Conservation (phyloP, 2,329 filamentous ascomycete species). For the Fusarium setosum region DNA sequence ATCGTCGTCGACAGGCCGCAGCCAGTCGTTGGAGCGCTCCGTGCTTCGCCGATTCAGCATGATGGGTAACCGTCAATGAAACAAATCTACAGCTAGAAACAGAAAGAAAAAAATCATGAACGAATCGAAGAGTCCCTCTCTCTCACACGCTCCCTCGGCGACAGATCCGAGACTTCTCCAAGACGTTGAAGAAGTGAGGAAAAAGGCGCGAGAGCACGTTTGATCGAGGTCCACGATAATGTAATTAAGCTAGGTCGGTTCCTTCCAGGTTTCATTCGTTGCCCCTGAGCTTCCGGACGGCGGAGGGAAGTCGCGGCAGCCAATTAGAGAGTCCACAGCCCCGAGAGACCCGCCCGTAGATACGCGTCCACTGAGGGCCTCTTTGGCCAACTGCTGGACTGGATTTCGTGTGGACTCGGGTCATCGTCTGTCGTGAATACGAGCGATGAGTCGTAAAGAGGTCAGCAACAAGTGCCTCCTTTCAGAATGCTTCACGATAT, state of each 20-base stretch:
- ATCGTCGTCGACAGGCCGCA: constrained; percentile 38
- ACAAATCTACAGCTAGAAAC: background rate
- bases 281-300: constrained; percentile 24
- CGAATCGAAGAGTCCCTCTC: background rate
- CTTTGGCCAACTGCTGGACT: constrained; percentile 26
- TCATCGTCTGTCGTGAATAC: constrained; percentile 13
- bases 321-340: background rate
- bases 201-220: constrained; percentile 1
- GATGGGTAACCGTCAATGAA: background rate
- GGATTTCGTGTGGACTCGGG: no score
- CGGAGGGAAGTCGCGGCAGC: background rate
- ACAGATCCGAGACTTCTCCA: constrained; percentile 5
- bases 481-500: background rate
- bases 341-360: constrained; percentile 14
- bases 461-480: background rate
- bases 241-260: constrained; percentile 3
- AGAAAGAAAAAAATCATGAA: background rate
- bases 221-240: constrained; percentile 5
- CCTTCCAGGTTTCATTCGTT: constrained; percentile 9
- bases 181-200: constrained; percentile 6
- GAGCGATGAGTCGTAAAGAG: background rate
- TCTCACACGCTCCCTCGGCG: background rate
- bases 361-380: constrained; percentile 17
- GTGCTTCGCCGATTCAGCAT: constrained; percentile 36
- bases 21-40: constrained; percentile 39